A percentile compares a stretch with the other conserved stretches of the same genome.
These are phyloP conservation scores for Cardamine occulta DNA, from an alignment of 345 rosid genomes.

Conservation along the genomic window DNA sequence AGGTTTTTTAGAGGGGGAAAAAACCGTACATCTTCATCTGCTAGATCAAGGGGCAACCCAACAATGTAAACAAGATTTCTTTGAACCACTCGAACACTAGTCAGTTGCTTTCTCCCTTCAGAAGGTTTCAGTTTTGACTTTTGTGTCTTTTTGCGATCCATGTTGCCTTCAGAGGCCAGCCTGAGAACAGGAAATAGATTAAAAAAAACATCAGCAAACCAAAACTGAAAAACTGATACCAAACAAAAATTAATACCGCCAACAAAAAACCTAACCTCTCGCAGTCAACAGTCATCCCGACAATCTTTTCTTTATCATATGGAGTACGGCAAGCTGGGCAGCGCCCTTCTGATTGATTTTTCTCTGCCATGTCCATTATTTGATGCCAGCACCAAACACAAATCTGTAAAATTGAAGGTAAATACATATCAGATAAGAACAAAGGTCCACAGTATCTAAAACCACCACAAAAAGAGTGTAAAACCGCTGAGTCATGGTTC, in stretches of 20 bases:
- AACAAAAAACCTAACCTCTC: conserved; percentile 60
- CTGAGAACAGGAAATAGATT: conserved; percentile 41
- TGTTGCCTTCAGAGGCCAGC: conserved; percentile 65
- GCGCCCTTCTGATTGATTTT: conserved; percentile 80
- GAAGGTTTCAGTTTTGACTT: conserved; percentile 66
- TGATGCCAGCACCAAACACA: conserved; percentile 99
- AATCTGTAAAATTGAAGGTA: conserved; percentile 50
- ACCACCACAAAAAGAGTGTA: background rate
- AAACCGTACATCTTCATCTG: conserved; percentile 77
- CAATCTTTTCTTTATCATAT: conserved; percentile 93
- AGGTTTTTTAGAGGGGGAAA: conserved; percentile 7
- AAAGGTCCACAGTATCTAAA: background rate
- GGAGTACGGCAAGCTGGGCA: conserved; percentile 93
- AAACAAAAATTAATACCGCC: background rate
- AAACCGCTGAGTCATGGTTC: background rate
- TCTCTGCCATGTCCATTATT: conserved; percentile 94
- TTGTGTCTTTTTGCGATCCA: conserved; percentile 75
- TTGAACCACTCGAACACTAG: conserved; percentile 81
- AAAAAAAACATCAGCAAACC: conserved; percentile 3
- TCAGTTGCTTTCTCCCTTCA: conserved; percentile 79
- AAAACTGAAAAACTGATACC: background rate
- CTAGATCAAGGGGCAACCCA: conserved; percentile 85
- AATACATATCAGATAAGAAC: conserved; percentile 3
- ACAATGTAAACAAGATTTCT: conserved; percentile 89
- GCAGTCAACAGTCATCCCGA: conserved; percentile 69